Base-by-base conservation (phyloP, 257 asterid species). In the Jaltomata sinuosa region DNA sequence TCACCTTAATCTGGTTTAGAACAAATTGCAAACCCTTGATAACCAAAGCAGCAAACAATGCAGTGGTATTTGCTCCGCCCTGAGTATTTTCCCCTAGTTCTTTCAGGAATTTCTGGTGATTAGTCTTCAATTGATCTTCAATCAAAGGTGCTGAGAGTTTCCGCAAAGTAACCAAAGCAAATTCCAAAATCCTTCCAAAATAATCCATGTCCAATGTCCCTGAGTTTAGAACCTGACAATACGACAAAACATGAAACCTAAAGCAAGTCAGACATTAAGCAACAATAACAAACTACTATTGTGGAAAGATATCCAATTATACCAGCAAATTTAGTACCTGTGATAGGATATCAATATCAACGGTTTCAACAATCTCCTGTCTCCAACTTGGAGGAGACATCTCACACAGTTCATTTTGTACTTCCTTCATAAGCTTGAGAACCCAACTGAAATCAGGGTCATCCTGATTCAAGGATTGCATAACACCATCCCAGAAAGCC, bases 401-500 rank as follows among this genome's bases (percentile, higher is more conserved):
- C 71, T 85, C 85, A 50, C 84, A 71, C 21, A 85, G 64, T 81
- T 81, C 87, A 81, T 85, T 77, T 19, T 83, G 84, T 15, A 85
- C 83, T 69, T 85, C 87, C 69, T 57, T 76, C 72, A 85, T 49
- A 27, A 81, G 87, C 5, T 85, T 81, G 83, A 85, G 83, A 68
- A 81, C 78, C 84, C 87, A 69, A 72, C 79, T 57, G 61, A 81
- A 72, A 55, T 85, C 84, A 52, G 85, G 85, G 38, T 47, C 31
- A 50, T 71, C 84, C 85, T 85, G 85, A 42, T 81, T 81, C 83
- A 85, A 54, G 71, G 87, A 81, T 59, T 85, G 83, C 84, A 81
- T 81, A 84, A 85, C 85, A 27, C 78, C 80, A 81, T 81, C 87
- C 87, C 87, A 85, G 50, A 85, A 85, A 81, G 87, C 87, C 68